Evolutionary conservation across 2,329 filamentous ascomycete genomes (phyloP).

Genomic region (Aureobasidium sp.): DNA sequence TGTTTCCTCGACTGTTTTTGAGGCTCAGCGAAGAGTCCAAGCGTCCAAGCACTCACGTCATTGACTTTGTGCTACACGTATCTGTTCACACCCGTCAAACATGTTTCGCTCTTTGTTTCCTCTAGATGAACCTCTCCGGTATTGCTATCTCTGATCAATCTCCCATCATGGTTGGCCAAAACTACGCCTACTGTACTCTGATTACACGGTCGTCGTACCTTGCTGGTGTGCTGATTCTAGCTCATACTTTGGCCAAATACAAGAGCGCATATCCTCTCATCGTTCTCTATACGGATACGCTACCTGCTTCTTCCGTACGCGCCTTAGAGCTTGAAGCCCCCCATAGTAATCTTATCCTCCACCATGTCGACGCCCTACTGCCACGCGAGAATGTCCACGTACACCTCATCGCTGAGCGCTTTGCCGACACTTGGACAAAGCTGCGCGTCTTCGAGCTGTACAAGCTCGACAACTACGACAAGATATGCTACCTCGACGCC

Average conservation of each 20-base stretch:
- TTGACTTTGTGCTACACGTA: background rate
- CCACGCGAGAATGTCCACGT: slow-evolving; percentile 28
- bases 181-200: slow-evolving; percentile 40
- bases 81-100: background rate
- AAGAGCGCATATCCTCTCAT: slow-evolving; percentile 39
- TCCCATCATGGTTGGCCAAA: slow-evolving; percentile 5
- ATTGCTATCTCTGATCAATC: background rate
- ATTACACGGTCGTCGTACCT: slow-evolving; percentile 45
- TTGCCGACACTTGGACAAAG: slow-evolving; percentile 48
- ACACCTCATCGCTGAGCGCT: slow-evolving; percentile 41
- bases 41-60: background rate
- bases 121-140: background rate
- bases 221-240: slow-evolving; percentile 42
- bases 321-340: slow-evolving; percentile 35
- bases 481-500: slow-evolving; percentile 43
- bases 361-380: slow-evolving; percentile 33
- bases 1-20: background rate
- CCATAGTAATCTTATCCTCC: slow-evolving; percentile 32
- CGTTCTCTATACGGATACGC: slow-evolving; percentile 39
- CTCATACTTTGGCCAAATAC: slow-evolving; percentile 39
- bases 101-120: background rate
- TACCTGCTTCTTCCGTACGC: slow-evolving; percentile 31
- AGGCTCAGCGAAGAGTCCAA: background rate
- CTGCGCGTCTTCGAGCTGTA: slow-evolving; percentile 43
- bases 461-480: slow-evolving; percentile 26